Evolutionary conservation across 1,284 basidiomycete species (phyloP).

Genomic region (Fereydounia khargensis): DNA sequence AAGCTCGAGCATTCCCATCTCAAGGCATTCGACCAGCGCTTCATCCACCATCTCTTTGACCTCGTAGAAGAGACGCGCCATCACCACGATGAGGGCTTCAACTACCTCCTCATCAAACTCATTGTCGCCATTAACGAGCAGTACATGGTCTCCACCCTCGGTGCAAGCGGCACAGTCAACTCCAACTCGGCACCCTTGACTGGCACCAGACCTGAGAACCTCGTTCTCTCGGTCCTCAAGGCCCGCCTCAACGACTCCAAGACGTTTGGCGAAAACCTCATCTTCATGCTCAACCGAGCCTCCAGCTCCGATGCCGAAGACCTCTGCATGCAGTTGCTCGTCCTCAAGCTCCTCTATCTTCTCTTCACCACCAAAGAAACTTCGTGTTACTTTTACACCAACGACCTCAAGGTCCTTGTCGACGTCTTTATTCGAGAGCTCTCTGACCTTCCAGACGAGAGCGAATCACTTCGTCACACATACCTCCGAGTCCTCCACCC

Average conservation of each 20-base stretch:
- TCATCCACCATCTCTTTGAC: constrained; percentile 87
- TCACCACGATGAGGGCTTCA: constrained; percentile 71
- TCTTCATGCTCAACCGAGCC: constrained; percentile 96
- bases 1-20: constrained; percentile 38
- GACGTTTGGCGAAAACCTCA: constrained; percentile 96
- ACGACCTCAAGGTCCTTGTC: constrained; percentile 90
- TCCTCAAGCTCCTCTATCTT: constrained; percentile 91
- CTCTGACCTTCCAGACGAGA: constrained; percentile 84
- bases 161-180: constrained; percentile 57
- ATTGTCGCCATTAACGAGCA: constrained; percentile 83
- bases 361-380: constrained; percentile 91
- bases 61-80: constrained; percentile 87
- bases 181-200: constrained; percentile 12
- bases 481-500: constrained; percentile 95
- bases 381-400: constrained; percentile 96
- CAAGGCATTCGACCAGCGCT: constrained; percentile 66
- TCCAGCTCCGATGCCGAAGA: constrained; percentile 67
- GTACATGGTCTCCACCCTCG: constrained; percentile 79
- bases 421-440: constrained; percentile 94
- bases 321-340: constrained; percentile 87
- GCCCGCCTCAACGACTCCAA: constrained; percentile 77
- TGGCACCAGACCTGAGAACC: constrained; percentile 62
- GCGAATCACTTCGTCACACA: constrained; percentile 93
- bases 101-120: constrained; percentile 37
- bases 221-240: constrained; percentile 79